These are phyloP conservation scores for Suillus discolor DNA, from an alignment of 768 basidiomycete species.

Conservation along the genomic window DNA sequence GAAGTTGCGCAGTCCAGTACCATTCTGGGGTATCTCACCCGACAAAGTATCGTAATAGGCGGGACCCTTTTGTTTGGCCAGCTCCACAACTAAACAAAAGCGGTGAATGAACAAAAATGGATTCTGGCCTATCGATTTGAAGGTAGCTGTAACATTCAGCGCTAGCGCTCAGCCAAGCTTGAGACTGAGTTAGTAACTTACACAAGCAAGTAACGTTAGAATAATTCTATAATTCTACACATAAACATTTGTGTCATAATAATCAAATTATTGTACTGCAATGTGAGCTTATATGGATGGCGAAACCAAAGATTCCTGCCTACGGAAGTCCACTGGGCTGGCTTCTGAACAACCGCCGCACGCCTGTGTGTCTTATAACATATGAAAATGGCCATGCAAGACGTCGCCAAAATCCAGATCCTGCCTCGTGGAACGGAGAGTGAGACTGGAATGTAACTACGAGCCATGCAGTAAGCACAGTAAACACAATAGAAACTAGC, in stretches of 20 bases:
- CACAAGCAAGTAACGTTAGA: background rate
- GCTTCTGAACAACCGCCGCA: background rate
- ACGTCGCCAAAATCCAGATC: constrained; percentile 16
- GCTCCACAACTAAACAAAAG: too few relatives aligned
- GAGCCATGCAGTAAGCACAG: constrained; percentile 50
- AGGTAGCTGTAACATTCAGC: too few relatives aligned
- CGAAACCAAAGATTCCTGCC: too few relatives aligned
- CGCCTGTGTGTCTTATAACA: constrained; percentile 4
- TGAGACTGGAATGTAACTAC: constrained; percentile 52
- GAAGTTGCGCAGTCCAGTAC: too few relatives aligned
- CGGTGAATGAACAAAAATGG: too few relatives aligned
- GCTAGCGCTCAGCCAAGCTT: background rate
- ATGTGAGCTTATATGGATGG: background rate
- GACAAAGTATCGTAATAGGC: too few relatives aligned
- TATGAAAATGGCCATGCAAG: constrained; percentile 26
- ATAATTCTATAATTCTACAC: background rate
- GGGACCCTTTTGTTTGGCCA: too few relatives aligned
- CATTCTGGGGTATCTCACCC: too few relatives aligned
- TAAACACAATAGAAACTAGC: constrained; percentile 44
- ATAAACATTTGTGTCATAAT: background rate
- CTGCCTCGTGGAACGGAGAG: constrained; percentile 13
- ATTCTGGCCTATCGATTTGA: too few relatives aligned
- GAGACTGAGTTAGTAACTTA: background rate
- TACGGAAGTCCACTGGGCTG: background rate
- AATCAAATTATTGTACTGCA: background rate